Base-by-base conservation (phyloP, 2,329 filamentous ascomycete genomes). In the Aspergillus sp. region DNA sequence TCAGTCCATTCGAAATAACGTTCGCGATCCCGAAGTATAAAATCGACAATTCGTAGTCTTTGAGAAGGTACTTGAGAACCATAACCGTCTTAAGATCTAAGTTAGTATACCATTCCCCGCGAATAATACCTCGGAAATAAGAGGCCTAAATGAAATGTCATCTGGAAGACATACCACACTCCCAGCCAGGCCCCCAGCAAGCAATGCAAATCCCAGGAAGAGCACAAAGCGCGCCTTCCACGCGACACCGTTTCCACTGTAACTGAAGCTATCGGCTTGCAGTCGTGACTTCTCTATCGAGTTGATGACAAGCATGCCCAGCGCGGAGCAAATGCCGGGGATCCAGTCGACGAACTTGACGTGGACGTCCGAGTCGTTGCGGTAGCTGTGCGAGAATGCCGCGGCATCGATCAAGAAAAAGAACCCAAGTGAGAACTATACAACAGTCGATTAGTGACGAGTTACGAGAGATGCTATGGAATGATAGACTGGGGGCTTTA, bases 321-420 rank as follows among this genome's bases (percentile, higher is more conserved):
- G 79, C 59, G 84, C 80, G 43, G 83, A 87, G 78, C 87, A 89
- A 74, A 89, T 89, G 59, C 83, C 82, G 3, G 86, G 87, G 64
- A 89, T 86, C 86, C 86, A 89, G 77, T 89, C 86, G 63, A 89
- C 81, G 72, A 89, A 89, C 71, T 83, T 88, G 68, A 89, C 81
- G 73, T 89, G 85, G 18, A 86, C 80, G 58, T 80, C 73, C 50
- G 83, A 84, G 61, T 82, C 83, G 71, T 89, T 89, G 67, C 79
- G 80, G 54, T 78, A 67, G 57, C 85, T 86, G 65, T 83, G 84
- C 51, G 85, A 88, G 76, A 81, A 88, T 57, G 84, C 79, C 17
- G 85, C 81, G 59, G 85, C 84, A 66, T 89, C 86, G 73, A 89
- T 81, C 64, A 89, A 82, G 73, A 86, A 83, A 80, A 87, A 89